Base-by-base conservation (phyloP, 1,284 basidiomycete genomes). In the Ustilago loliicola region DNA sequence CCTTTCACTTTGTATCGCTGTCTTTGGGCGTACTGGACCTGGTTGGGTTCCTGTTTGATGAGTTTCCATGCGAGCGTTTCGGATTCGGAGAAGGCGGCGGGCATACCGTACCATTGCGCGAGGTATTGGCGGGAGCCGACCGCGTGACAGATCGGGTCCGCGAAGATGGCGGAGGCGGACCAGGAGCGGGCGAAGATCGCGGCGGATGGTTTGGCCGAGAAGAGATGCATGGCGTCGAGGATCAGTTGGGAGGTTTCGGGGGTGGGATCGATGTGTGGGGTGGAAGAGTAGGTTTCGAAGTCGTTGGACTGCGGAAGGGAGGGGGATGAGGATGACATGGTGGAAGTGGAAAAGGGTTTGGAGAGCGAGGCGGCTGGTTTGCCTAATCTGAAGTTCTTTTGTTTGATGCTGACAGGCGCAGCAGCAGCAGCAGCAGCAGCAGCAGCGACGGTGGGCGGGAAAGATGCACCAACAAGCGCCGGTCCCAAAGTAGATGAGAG, bases 181-280 rank as follows among this genome's bases (percentile, higher is more conserved):
- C 91, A 93, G n/a, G 89, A 88, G 32, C 90, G 87, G 58, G 89
- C 85, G 51, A 93, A 89, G 38, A 92, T 90, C 59, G 90, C 89
- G 23, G 86, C 63, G 0, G 89, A 90, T 1, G 91, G 90, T 40
- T 89, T 85, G 68, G 89, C 89, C 50, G 89, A 89, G 78, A 90
- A 93, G 29, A 93, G 87, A 86, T 88, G 63, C 56, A 58, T 47
- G 0, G 66, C 65, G 21, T 72, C 74, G 0, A 19, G 27, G 56
- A 77, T 66, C 34, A 72, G 54, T 30, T 59, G 61, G 0, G 66
- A 40, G 6, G 74, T 58, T 7, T 29, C 25, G 0, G 57, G 19
- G 0, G 53, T 51, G 0, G 74, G 74, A 1, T 66, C 51, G 25
- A 72, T 21, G 19, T 32, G 25, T 0, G 73, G 73, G 0, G 15